Evolutionary conservation across 1,284 basidiomycete genomes (phyloP), one percentile per base, ranked within the genome.

Genomic region (Trametes sp.): DNA sequence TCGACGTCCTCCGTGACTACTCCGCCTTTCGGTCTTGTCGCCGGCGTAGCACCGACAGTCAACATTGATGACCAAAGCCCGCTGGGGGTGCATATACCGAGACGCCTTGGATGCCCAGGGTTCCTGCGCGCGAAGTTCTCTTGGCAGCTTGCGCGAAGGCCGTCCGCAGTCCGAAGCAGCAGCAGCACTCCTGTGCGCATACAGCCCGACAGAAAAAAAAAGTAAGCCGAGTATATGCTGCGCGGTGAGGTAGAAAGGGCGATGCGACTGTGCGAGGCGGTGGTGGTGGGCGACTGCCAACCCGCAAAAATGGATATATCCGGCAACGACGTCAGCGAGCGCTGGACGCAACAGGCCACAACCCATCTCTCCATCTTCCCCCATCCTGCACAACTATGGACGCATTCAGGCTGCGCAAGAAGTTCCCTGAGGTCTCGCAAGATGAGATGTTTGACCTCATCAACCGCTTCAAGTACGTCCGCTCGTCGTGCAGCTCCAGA

Each of bases 361-460:
- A 54, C 36, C 44, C 65, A 61, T 51, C 46, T 59, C 62, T 62
- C 44, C 60, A 52, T 57, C 61, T 51, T 44, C 62, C 23, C 57
- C 62, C 33, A n/a, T 59, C 36, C 53, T 33, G 61, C 45, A 33
- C 72, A 62, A 73, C 75, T 29, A 94, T 96, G 94, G 90, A 96
- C 77, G 92, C 93, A 54, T 81, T 96, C 68, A 89, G 92, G 79
- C 84, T 98, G 28, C 91, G 95, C 75, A 94, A 92, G 82, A 98
- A 98, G 78, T 98, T 93, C 74, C 95, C 96, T 31, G 91, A 97
- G 73, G 90, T 98, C 72, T 84, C 91, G 51, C 87, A 90, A 74
- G 94, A 96, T 81, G 95, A 96, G 80, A 94, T 98, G 87, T 91
- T 96, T 73, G 90, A 94, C 74, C 86, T 98, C 75, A 89, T 96